These are phyloP conservation scores for Scutellaria galericulata DNA, from an alignment of 257 asterid species.

Conservation along the genomic window DNA sequence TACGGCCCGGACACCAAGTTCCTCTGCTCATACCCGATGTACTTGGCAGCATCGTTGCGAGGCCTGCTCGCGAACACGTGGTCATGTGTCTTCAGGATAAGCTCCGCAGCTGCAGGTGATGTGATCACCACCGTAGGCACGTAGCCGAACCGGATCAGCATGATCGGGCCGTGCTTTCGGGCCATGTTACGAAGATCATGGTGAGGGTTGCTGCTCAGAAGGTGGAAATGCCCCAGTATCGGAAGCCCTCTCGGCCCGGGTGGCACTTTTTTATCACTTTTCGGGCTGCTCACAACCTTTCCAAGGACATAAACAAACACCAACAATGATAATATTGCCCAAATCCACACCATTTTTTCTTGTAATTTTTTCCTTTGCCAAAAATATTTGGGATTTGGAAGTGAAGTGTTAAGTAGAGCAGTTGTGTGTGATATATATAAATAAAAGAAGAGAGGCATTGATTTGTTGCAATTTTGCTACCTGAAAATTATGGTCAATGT, in stretches of 20 bases:
- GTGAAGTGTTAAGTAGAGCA: too few species aligned
- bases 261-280: conserved; percentile 11
- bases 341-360: too few species aligned
- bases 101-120: conserved; percentile 37
- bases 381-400: too few species aligned
- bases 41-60: neutral
- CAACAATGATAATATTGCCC: too few species aligned
- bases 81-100: conserved; percentile 34
- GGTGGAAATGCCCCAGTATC: conserved; percentile 38
- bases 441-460: too few species aligned
- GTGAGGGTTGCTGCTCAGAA: conserved; percentile 32
- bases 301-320: too few species aligned
- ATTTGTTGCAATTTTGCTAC: too few species aligned
- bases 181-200: conserved; percentile 17
- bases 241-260: conserved; percentile 39
- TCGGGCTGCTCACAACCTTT: too few species aligned
- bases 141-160: conserved; percentile 34
- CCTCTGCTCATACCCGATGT: conserved; percentile 1
- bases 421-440: too few species aligned
- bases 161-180: conserved; percentile 38
- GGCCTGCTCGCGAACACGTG: conserved; percentile 37
- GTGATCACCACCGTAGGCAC: conserved; percentile 12
- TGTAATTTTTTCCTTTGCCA: too few species aligned
- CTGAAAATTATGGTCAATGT: too few species aligned
- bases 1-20: conserved; percentile 26